Evolutionary conservation across 805 yeast species (phyloP).

Genomic region (Nakazawaea anatomiae): DNA sequence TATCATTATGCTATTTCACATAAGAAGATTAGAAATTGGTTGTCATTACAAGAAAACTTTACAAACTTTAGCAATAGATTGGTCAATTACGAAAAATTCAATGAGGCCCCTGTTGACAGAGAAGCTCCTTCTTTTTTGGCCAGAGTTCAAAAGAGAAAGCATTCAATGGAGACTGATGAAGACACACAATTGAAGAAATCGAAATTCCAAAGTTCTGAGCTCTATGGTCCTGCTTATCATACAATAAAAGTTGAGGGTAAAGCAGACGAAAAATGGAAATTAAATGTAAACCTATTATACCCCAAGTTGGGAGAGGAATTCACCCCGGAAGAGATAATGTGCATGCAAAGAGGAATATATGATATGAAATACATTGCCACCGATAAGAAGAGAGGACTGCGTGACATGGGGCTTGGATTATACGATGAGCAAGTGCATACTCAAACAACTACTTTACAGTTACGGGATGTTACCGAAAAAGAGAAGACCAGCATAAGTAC

Average conservation of each 20-base stretch:
- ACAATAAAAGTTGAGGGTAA: slow-evolving; percentile 51
- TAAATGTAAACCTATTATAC: slow-evolving; percentile 55
- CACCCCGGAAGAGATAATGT: slow-evolving; percentile 61
- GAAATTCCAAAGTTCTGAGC: slow-evolving; percentile 10
- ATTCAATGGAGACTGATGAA: slow-evolving; percentile 24
- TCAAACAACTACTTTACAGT: not conserved
- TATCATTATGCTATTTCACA: slow-evolving; percentile 51
- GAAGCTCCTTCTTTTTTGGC: not conserved
- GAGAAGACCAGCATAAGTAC: not conserved
- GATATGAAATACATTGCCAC: not conserved
- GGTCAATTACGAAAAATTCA: slow-evolving; percentile 15
- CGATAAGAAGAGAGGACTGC: not conserved
- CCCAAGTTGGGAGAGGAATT: slow-evolving; percentile 42
- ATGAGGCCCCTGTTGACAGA: slow-evolving; percentile 12
- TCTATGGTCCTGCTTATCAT: slow-evolving; percentile 18
- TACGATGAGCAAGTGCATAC: not conserved
- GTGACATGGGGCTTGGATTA: not conserved
- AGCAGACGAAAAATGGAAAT: slow-evolving; percentile 49
- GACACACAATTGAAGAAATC: slow-evolving; percentile 31
- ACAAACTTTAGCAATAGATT: slow-evolving; percentile 37
- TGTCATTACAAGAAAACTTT: slow-evolving; percentile 36
- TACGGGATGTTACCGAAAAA: not conserved
- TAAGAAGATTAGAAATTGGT: slow-evolving; percentile 57
- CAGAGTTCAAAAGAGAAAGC: slow-evolving; percentile 15
- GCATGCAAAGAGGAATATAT: slow-evolving; percentile 33